phyloP scores from a whole-genome alignment of 1,284 basidiomycete species.

The Puccinia polysora region DNA sequence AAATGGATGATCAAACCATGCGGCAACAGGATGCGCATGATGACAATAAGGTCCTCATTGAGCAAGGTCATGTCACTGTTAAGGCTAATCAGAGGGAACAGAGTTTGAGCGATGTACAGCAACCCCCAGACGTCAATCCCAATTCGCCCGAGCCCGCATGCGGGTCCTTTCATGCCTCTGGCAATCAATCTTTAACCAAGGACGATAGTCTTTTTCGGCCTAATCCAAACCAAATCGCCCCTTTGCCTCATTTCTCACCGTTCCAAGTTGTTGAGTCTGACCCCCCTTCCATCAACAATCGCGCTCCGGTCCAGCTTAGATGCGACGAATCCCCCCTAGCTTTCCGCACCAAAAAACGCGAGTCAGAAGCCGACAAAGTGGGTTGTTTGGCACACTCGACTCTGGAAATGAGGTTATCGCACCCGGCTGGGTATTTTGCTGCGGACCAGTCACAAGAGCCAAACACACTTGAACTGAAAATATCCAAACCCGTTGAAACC shows the following conservation, averaged over 20 bases:
- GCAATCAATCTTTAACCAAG: background rate
- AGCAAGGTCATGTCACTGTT: background rate
- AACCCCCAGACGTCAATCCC: background rate
- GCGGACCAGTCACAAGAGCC: background rate
- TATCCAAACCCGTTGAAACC: too few species aligned
- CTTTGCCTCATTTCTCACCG: constrained; percentile 5
- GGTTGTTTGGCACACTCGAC: background rate
- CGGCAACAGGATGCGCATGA: background rate
- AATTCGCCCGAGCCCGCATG: background rate
- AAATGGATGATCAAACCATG: background rate
- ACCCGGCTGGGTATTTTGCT: background rate
- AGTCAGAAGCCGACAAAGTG: background rate
- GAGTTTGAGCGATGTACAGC: background rate
- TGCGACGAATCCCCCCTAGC: constrained; percentile 11
- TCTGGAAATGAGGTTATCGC: background rate
- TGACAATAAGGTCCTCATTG: background rate
- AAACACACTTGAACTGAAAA: background rate
- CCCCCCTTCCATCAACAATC: background rate
- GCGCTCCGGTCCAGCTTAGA: background rate
- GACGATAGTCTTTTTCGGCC: constrained; percentile 10
- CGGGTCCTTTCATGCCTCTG: too few species aligned
- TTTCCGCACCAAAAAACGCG: background rate
- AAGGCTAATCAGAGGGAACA: background rate
- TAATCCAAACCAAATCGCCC: background rate
- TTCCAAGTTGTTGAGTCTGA: background rate